Evolutionary conservation across 495 filamentous ascomycete species (phyloP).

Genomic region (Xylaria curta): DNA sequence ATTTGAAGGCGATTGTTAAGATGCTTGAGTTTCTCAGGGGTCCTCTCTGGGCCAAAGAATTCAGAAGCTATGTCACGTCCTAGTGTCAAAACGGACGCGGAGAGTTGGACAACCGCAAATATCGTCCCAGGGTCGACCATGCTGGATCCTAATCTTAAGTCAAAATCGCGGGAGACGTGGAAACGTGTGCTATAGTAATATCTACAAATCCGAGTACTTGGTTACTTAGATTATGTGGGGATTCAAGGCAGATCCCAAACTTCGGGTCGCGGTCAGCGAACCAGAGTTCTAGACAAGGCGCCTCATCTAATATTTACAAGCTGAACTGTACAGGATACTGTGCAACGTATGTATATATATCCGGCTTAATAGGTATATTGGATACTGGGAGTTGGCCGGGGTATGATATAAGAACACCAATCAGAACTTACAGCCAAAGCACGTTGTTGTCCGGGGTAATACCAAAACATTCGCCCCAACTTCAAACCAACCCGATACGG

Average conservation of each 20-base stretch:
- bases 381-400: not conserved
- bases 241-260: slow-evolving; percentile 1
- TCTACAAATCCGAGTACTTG: slow-evolving; percentile 13
- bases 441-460: slow-evolving; percentile 17
- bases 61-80: slow-evolving; percentile 30
- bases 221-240: slow-evolving; percentile 24
- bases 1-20: slow-evolving; percentile 32
- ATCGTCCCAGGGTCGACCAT: slow-evolving; percentile 35
- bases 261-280: slow-evolving; percentile 8
- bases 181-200: not conserved
- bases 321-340: not conserved
- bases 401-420: slow-evolving; percentile 7
- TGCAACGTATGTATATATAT: slow-evolving; percentile 1
- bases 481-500: slow-evolving; percentile 32
- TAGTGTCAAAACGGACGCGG: slow-evolving; percentile 29
- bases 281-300: slow-evolving; percentile 1
- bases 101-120: slow-evolving; percentile 35
- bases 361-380: not conserved
- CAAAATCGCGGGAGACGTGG: not conserved
- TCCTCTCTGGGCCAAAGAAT: slow-evolving; percentile 31
- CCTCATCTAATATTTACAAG: not conserved
- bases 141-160: slow-evolving; percentile 1
- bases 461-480: slow-evolving; percentile 13
- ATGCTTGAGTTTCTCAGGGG: slow-evolving; percentile 29
- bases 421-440: not conserved